These are phyloP conservation scores for Thalassiosira pacifica DNA, from an alignment of 352 stramenopile genomes.

Conservation along the genomic window DNA sequence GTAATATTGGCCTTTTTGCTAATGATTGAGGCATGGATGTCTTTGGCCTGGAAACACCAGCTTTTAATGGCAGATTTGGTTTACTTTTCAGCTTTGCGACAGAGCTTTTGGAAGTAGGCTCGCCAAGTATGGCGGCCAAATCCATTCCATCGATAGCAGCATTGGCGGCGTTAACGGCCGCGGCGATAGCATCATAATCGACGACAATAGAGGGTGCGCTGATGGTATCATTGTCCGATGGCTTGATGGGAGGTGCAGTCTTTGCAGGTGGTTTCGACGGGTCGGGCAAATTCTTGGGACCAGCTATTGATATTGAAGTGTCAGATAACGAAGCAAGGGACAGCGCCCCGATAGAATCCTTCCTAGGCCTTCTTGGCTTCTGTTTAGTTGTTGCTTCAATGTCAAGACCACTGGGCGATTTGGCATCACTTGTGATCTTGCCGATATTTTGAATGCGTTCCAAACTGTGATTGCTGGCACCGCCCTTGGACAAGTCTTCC, in stretches of 20 bases:
- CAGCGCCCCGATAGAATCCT: constrained; percentile 72
- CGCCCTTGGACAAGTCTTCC: too few relatives aligned
- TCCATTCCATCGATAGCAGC: constrained; percentile 72
- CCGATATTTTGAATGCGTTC: constrained; percentile 23
- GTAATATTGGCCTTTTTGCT: too few relatives aligned
- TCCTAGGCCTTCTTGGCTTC: constrained; percentile 60
- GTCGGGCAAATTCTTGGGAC: constrained; percentile 17
- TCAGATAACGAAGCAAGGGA: constrained; percentile 65
- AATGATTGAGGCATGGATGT: too few relatives aligned
- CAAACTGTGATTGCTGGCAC: too few relatives aligned
- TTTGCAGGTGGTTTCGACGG: constrained; percentile 19
- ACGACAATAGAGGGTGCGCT: constrained; percentile 64
- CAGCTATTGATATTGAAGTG: constrained; percentile 52
- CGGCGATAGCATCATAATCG: constrained; percentile 79
- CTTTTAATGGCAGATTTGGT: too few relatives aligned
- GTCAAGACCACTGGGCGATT: constrained; percentile 29
- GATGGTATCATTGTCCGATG: too few relatives aligned
- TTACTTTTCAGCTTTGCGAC: too few relatives aligned
- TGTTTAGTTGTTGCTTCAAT: constrained; percentile 33
- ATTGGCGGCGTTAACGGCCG: constrained; percentile 76
- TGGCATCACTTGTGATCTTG: constrained; percentile 24
- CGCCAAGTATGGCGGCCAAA: constrained; percentile 53
- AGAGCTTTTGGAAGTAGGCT: constrained; percentile 3
- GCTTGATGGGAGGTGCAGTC: too few relatives aligned
- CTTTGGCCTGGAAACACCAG: too few relatives aligned